Evolutionary conservation across 1,284 basidiomycete species (phyloP).

Genomic region (Rhodofomes roseus): DNA sequence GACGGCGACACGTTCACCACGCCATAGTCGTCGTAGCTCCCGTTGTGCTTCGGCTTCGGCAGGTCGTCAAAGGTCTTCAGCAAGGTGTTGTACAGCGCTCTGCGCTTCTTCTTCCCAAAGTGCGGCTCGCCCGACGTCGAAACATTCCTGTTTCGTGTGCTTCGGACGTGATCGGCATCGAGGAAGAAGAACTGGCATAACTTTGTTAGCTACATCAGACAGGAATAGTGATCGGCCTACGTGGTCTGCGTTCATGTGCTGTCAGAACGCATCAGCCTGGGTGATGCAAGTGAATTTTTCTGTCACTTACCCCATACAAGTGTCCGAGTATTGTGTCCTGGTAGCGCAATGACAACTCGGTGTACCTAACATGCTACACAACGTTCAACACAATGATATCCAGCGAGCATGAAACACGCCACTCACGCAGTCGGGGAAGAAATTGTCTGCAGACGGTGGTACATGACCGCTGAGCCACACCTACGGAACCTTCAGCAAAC

Average conservation of each 20-base stretch:
- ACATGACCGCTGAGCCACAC: constrained; percentile 59
- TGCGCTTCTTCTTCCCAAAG: constrained; percentile 23
- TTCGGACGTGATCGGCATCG: constrained; percentile 49
- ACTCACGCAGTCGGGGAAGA: constrained; percentile 82
- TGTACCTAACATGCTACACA: constrained; percentile 73
- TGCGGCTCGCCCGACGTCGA: constrained; percentile 13
- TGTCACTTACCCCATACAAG: constrained; percentile 70
- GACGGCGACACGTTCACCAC: constrained; percentile 78
- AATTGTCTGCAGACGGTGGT: constrained; percentile 78
- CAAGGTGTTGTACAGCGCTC: constrained; percentile 48
- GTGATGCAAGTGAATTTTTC: background rate
- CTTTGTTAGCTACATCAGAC: background rate
- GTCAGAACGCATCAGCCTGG: constrained; percentile 4
- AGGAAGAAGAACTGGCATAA: constrained; percentile 56
- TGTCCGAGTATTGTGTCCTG: constrained; percentile 92
- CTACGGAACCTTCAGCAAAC: constrained; percentile 15
- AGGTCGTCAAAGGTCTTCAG: constrained; percentile 55
- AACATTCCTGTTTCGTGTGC: constrained; percentile 6
- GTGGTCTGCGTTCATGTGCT: constrained; percentile 80
- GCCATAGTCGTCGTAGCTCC: constrained; percentile 65
- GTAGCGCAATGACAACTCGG: constrained; percentile 77
- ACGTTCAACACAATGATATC: background rate
- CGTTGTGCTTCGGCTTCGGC: constrained; percentile 45
- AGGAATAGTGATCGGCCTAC: constrained; percentile 36
- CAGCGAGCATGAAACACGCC: constrained; percentile 12